Conservation (phyloP, 345 rosid genomes). For the Camelina hispida region DNA sequence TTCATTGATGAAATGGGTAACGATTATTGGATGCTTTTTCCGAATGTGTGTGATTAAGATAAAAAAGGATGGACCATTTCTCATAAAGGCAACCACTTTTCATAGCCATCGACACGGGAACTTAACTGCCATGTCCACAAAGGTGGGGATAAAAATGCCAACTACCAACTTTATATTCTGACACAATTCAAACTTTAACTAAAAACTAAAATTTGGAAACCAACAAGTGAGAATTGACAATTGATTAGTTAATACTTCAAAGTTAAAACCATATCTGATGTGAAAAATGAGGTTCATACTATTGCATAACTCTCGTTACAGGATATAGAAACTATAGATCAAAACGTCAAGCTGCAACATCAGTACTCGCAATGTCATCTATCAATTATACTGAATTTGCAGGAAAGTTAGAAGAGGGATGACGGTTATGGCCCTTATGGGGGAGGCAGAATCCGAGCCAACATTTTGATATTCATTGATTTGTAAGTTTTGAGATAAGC, state of each 20-base stretch:
- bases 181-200: not conserved
- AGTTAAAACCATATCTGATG: not conserved
- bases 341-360: conserved; percentile 4
- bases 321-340: conserved; percentile 12
- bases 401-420: not conserved
- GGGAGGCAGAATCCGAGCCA: not conserved
- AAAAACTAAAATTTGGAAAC: not conserved
- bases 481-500: not conserved
- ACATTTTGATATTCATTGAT: not conserved
- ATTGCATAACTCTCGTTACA: not conserved
- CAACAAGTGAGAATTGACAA: not conserved
- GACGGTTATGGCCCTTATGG: not conserved
- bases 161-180: conserved; percentile 16
- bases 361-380: conserved; percentile 5
- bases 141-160: conserved; percentile 16
- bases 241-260: not conserved
- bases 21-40: not conserved
- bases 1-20: conserved; percentile 31
- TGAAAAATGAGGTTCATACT: not conserved
- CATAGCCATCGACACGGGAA: conserved; percentile 35
- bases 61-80: conserved; percentile 20
- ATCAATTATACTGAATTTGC: not conserved
- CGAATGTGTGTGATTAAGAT: conserved; percentile 14
- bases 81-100: conserved; percentile 36
- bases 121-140: conserved; percentile 25